These are phyloP conservation scores for Monosporozyma aerobia DNA, from an alignment of 805 yeast species.

Conservation along the genomic window DNA sequence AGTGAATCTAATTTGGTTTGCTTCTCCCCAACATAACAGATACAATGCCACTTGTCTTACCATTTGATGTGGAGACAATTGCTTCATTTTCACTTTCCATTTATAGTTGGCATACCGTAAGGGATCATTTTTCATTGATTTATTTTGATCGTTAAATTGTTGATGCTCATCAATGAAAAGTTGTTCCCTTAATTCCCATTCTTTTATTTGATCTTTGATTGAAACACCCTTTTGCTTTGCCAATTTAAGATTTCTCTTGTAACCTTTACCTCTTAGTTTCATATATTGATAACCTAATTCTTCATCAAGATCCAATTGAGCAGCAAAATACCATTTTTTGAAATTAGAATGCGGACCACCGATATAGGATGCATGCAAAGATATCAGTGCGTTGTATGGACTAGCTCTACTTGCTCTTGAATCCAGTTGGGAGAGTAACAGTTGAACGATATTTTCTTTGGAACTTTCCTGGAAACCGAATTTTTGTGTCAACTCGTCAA, in stretches of 20 bases:
- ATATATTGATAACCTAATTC: slow-evolving; percentile 49
- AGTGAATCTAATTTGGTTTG: slow-evolving; percentile 75
- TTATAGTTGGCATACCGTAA: slow-evolving; percentile 73
- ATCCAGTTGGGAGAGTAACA: slow-evolving; percentile 69
- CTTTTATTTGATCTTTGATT: slow-evolving; percentile 28
- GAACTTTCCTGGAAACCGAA: slow-evolving; percentile 85
- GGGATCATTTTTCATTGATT: slow-evolving; percentile 58
- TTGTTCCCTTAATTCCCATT: slow-evolving; percentile 40
- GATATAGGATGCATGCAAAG: slow-evolving; percentile 82
- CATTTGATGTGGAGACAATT: slow-evolving; percentile 45
- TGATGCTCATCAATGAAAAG: slow-evolving; percentile 40
- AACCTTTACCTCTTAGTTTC: slow-evolving; percentile 42
- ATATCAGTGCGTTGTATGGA: slow-evolving; percentile 58
- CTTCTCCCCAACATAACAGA: slow-evolving; percentile 82
- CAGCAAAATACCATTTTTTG: slow-evolving; percentile 87
- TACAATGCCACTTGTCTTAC: slow-evolving; percentile 62
- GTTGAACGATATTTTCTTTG: slow-evolving; percentile 71
- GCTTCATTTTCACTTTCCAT: slow-evolving; percentile 63
- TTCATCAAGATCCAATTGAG: slow-evolving; percentile 69
- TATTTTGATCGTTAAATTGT: slow-evolving; percentile 49
- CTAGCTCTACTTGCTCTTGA: slow-evolving; percentile 77
- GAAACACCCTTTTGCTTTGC: slow-evolving; percentile 35
- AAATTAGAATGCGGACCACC: slow-evolving; percentile 86
- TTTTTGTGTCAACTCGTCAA: slow-evolving; percentile 44
- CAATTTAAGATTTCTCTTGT: slow-evolving; percentile 33